Conservation (phyloP, 352 stramenopile species). For the Pythium apleroticum region DNA sequence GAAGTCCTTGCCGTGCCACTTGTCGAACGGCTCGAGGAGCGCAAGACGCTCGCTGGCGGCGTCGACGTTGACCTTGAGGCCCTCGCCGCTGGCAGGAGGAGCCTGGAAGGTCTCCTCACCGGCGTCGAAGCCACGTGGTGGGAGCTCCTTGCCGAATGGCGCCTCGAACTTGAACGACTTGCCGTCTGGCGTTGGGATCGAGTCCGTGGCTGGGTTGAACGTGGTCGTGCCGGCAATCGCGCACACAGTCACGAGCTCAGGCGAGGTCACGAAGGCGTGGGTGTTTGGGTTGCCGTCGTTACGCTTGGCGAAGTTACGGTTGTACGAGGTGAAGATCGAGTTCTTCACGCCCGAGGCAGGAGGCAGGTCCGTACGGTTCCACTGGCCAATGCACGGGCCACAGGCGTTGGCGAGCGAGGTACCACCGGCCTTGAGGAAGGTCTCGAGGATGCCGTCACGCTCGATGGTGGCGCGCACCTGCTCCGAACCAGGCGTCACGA, state of each 20-base stretch:
- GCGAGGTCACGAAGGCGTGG: conserved; percentile 92
- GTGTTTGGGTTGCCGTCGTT: conserved; percentile 93
- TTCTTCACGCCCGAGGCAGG: conserved; percentile 89
- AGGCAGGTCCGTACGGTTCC: conserved; percentile 89
- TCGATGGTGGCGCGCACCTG: conserved; percentile 91
- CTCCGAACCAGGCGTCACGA: conserved; percentile 91
- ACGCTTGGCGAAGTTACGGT: conserved; percentile 95
- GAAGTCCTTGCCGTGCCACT: conserved; percentile 90
- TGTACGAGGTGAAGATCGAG: conserved; percentile 95
- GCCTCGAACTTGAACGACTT: conserved; percentile 91
- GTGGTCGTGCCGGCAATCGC: conserved; percentile 87
- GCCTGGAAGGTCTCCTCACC: conserved; percentile 94
- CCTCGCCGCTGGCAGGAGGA: conserved; percentile 55
- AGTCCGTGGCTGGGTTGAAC: conserved; percentile 91
- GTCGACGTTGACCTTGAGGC: conserved; percentile 81
- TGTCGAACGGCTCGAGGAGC: conserved; percentile 86
- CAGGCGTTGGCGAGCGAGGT: conserved; percentile 92
- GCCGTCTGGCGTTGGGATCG: conserved; percentile 82
- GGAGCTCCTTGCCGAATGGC: conserved; percentile 91
- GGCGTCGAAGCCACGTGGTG: conserved; percentile 86
- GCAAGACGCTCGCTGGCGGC: conserved; percentile 85
- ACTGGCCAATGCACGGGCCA: conserved; percentile 94
- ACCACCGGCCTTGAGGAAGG: conserved; percentile 86
- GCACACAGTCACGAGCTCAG: conserved; percentile 90
- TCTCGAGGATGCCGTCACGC: conserved; percentile 90